phyloP scores from a whole-genome alignment of 1,284 basidiomycete species.

The Ustilago trichophora region DNA sequence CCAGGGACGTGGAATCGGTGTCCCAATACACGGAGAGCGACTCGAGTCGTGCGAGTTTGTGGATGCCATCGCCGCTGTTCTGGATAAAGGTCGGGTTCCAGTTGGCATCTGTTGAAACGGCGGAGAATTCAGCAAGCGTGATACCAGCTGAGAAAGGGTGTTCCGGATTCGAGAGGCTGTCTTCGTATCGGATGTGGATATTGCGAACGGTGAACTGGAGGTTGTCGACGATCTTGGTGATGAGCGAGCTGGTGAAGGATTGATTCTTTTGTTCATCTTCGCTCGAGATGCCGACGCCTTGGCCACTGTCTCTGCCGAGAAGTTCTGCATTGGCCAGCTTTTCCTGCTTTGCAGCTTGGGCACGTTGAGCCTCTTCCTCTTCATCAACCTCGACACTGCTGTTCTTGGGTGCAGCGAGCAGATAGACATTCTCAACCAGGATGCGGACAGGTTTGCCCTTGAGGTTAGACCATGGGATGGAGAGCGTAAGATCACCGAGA shows the following conservation, averaged over 20 bases:
- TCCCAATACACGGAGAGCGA: slow-evolving; percentile 95
- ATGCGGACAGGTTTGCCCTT: slow-evolving; percentile 93
- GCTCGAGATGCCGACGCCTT: slow-evolving; percentile 54
- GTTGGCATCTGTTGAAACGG: slow-evolving; percentile 87
- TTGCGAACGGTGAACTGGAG: slow-evolving; percentile 84
- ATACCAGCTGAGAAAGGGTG: slow-evolving; percentile 94
- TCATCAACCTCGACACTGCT: slow-evolving; percentile 77
- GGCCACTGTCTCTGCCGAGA: slow-evolving; percentile 67
- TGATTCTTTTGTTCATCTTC: slow-evolving; percentile 80
- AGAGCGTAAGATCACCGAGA: slow-evolving; percentile 89
- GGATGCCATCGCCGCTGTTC: slow-evolving; percentile 85
- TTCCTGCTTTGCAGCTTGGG: slow-evolving; percentile 87
- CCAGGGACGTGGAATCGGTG: slow-evolving; percentile 86
- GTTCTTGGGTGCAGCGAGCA: slow-evolving; percentile 86
- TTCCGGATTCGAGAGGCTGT: slow-evolving; percentile 90
- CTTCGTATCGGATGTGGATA: slow-evolving; percentile 84
- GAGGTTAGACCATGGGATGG: slow-evolving; percentile 94
- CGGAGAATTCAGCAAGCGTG: slow-evolving; percentile 90
- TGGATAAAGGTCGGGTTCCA: slow-evolving; percentile 97
- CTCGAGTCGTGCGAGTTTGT: slow-evolving; percentile 89
- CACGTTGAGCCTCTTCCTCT: slow-evolving; percentile 83
- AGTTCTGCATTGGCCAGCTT: slow-evolving; percentile 88
- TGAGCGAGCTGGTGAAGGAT: slow-evolving; percentile 83
- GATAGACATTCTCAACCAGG: slow-evolving; percentile 90
- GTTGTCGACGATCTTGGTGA: slow-evolving; percentile 93